phyloP scores from a whole-genome alignment of 768 basidiomycete species.

The Podaxis sp. region DNA sequence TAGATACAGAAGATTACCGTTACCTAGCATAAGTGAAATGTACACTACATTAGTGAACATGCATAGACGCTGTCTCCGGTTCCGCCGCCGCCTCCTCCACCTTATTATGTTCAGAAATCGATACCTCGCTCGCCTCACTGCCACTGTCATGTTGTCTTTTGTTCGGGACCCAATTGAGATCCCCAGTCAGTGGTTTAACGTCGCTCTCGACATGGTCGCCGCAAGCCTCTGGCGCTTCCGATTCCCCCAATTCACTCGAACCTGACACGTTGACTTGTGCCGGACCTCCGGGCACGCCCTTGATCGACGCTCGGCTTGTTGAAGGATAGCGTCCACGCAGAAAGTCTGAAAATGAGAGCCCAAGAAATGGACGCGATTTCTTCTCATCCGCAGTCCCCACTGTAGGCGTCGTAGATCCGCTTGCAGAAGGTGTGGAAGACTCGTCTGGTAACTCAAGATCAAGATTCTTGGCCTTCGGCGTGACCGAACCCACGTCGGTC shows the following conservation, averaged over 20 bases:
- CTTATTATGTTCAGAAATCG: background rate
- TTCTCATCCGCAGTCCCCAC: conserved; percentile 33
- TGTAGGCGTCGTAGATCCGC: conserved; percentile 61
- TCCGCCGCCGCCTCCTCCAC: background rate
- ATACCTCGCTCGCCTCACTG: background rate
- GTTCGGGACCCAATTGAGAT: background rate
- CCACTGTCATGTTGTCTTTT: background rate
- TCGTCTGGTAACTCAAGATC: conserved; percentile 27
- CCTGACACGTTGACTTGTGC: conserved; percentile 5
- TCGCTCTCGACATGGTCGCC: background rate
- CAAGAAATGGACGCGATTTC: conserved; percentile 50
- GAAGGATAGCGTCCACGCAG: conserved; percentile 62
- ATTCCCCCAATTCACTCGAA: background rate
- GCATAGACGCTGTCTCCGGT: conserved; percentile 3
- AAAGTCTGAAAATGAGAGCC: conserved; percentile 63
- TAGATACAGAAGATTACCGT: background rate
- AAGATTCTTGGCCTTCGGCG: conserved; percentile 33
- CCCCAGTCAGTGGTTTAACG: background rate
- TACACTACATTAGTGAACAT: background rate
- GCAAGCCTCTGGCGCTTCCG: conserved; percentile 1
- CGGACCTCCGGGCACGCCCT: conserved; percentile 12
- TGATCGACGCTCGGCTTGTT: conserved; percentile 29
- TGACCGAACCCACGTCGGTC: conserved; percentile 25
- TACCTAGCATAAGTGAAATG: background rate
- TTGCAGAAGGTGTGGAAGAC: conserved; percentile 41